phyloP scores from a whole-genome alignment of 2,329 filamentous ascomycete species.

The Sarocladium brachiariae region DNA sequence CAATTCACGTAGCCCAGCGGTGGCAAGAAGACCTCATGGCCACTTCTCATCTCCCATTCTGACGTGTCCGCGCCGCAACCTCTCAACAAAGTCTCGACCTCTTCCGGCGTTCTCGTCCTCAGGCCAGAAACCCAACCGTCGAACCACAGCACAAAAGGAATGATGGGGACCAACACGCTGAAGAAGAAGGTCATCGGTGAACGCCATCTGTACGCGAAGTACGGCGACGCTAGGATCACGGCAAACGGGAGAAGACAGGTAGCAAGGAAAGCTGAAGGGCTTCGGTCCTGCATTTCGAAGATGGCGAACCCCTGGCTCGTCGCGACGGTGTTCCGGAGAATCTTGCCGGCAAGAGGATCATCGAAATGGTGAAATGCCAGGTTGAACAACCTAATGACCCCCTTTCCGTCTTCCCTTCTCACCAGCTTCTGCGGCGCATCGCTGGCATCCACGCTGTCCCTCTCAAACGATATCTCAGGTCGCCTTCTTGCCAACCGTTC shows the following conservation, averaged over 20 bases:
- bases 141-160: conserved; percentile 61
- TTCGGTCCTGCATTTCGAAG: conserved; percentile 67
- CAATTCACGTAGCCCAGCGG: conserved; percentile 45
- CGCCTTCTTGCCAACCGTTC: conserved; percentile 42
- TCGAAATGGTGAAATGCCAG: conserved; percentile 73
- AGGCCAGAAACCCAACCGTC: conserved; percentile 64
- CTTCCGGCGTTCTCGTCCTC: conserved; percentile 58
- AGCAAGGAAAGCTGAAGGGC: conserved; percentile 45
- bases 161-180: conserved; percentile 57
- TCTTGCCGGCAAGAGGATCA: conserved; percentile 51
- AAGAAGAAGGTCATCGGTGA: conserved; percentile 54
- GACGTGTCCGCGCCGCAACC: conserved; percentile 37
- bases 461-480: conserved; percentile 52
- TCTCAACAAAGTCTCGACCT: conserved; percentile 54
- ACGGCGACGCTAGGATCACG: conserved; percentile 43
- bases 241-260: conserved; percentile 46
- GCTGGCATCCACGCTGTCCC: conserved; percentile 57
- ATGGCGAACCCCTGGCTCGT: conserved; percentile 64
- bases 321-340: conserved; percentile 57
- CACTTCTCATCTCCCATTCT: conserved; percentile 44
- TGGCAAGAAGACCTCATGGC: conserved; percentile 40
- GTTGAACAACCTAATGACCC: conserved; percentile 64
- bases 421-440: conserved; percentile 47
- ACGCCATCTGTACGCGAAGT: conserved; percentile 45
- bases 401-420: conserved; percentile 28